These are phyloP conservation scores for Arthroderma sp. DNA, from an alignment of 2,329 filamentous ascomycete species.

Conservation along the genomic window DNA sequence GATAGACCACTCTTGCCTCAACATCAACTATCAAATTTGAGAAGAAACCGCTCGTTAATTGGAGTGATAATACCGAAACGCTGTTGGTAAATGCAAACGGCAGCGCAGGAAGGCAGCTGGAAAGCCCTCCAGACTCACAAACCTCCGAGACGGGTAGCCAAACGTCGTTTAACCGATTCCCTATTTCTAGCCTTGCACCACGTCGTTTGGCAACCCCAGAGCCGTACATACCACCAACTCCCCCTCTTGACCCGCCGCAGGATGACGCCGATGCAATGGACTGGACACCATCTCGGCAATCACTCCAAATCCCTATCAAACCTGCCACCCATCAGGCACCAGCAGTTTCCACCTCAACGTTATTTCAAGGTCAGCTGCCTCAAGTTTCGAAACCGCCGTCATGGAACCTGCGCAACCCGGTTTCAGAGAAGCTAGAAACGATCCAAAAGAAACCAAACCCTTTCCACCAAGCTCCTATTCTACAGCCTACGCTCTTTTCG, in stretches of 20 bases:
- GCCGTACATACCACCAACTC: constrained; percentile 25
- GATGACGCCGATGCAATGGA: constrained; percentile 36
- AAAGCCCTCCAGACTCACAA: constrained; percentile 13
- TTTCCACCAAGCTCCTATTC: constrained; percentile 25
- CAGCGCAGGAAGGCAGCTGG: constrained; percentile 13
- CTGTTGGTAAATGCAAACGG: constrained; percentile 18
- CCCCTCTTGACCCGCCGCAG: constrained; percentile 25
- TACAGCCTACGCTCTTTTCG: constrained; percentile 12
- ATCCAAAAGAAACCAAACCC: constrained; percentile 27
- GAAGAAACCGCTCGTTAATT: constrained; percentile 31
- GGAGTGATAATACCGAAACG: constrained; percentile 28
- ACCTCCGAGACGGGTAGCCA: constrained; percentile 13
- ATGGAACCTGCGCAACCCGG: constrained; percentile 29
- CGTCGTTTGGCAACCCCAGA: constrained; percentile 16
- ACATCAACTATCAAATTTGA: constrained; percentile 30
- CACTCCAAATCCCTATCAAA: constrained; percentile 24
- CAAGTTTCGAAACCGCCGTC: constrained; percentile 30
- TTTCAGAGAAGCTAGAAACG: constrained; percentile 15
- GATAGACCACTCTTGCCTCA: constrained; percentile 29
- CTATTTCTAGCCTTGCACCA: constrained; percentile 31
- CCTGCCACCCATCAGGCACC: constrained; percentile 22
- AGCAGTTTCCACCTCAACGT: constrained; percentile 25
- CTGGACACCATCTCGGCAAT: constrained; percentile 38
- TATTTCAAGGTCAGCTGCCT: constrained; percentile 36
- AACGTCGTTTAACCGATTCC: constrained; percentile 23